These are phyloP conservation scores for Taxillus chinensis DNA, from an alignment of 164 flowering plant species.

Conservation along the genomic window DNA sequence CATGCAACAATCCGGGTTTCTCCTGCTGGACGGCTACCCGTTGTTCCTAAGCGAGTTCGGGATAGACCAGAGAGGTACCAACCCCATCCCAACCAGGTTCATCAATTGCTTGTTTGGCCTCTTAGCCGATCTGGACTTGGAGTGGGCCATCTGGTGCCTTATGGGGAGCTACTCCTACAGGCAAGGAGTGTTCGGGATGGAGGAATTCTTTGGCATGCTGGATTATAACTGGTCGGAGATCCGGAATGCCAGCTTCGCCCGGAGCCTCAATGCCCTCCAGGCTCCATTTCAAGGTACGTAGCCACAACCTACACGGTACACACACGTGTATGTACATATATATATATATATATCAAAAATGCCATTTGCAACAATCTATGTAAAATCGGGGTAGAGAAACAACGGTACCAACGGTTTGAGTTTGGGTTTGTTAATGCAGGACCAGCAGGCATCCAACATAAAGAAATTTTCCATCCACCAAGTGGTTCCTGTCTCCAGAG, in stretches of 20 bases:
- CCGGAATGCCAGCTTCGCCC: not conserved
- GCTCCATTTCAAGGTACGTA: not conserved
- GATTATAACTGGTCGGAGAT: slow-evolving; percentile 5
- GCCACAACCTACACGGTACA: no score
- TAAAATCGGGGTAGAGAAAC: slow-evolving; percentile 45
- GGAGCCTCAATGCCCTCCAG: not conserved
- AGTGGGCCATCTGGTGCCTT: slow-evolving; percentile 19
- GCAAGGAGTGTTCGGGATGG: slow-evolving; percentile 4
- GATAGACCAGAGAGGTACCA: slow-evolving; percentile 2
- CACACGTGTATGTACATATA: no score
- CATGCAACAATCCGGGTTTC: slow-evolving; percentile 1
- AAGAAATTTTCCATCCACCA: slow-evolving; percentile 36
- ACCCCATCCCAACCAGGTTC: slow-evolving; percentile 5
- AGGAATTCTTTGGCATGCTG: slow-evolving; percentile 12
- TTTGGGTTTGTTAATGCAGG: slow-evolving; percentile 36
- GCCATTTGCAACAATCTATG: no score
- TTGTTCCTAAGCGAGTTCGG: slow-evolving; percentile 19
- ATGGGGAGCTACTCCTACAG: slow-evolving; percentile 12
- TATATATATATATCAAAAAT: no score
- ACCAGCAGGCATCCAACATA: slow-evolving; percentile 39
- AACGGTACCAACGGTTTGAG: slow-evolving; percentile 30
- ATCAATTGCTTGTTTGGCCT: slow-evolving; percentile 10
- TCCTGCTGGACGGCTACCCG: slow-evolving; percentile 5
- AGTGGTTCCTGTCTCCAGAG: slow-evolving; percentile 11
- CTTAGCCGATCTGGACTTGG: slow-evolving; percentile 12